Base-by-base conservation (phyloP, 176 grass and related monocot species). In the Luzula sylvatica region DNA sequence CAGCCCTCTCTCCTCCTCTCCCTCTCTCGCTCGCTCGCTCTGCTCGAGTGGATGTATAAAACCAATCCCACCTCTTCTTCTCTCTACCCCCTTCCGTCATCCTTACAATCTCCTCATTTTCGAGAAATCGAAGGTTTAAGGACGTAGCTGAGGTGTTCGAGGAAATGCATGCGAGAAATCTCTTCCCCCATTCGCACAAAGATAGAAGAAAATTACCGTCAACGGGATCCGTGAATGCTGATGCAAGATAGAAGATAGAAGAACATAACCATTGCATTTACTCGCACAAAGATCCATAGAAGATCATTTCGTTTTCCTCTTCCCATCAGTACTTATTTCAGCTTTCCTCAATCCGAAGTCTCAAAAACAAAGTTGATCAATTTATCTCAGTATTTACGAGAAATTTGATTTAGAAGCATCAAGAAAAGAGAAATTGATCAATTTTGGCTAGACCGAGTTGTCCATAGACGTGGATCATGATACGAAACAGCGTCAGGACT, bases 21-120 rank as follows among this genome's bases (percentile, higher is more conserved):
- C 8, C 44, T 62, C 21, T 66, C 81, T 50, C 90, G 81, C n/a
- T 82, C 83, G 56, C 67, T 96, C 46, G 81, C 81, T 15, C 74
- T 96, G 20, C 90, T 96, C 8, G 90, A 96, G 56, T 80, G 58
- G 58, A 63, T 63, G 58, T 63, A 63, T 26, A 4, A 35, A 35
- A 63, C 17, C 24, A 47, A 47, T 15, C 12, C 9, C 9, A 4
- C 73, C 51, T 63, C 84, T 21, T 40, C 73, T 8, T n/a, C n/a
- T 44, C 84, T 26, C 56, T 65, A 4, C 67, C 8, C 30, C 71
- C 24, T 77, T 63, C 66, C 50, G 78, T 52, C 53, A 78, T 54
- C 84, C 84, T 2, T 96, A 84, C 72, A 96, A 89, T 45, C 73
- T 96, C 8, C 69, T 86, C 86, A 46, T 86, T 89, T 23, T 83